Base-by-base conservation (phyloP, 2,329 filamentous ascomycete species). In the Clonostachys byssicola region DNA sequence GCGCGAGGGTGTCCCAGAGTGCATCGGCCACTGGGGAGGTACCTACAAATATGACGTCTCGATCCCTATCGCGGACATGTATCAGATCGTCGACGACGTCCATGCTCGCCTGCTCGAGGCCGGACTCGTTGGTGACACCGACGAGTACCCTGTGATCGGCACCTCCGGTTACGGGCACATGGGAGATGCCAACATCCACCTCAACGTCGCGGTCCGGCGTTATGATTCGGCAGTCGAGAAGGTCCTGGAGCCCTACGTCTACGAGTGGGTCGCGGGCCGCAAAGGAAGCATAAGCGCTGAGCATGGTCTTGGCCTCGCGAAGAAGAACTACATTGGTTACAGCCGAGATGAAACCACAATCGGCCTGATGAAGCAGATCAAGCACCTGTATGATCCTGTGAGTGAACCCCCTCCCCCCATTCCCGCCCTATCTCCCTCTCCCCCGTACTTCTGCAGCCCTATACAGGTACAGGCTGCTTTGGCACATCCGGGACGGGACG, bases 21-120 rank as follows among this genome's bases (percentile, higher is more conserved):
- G 86, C 42, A 75, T 95, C 23, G 89, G 89, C 52, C 91, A 96
- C 65, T 90, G 88, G 70, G 95, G 94, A 49, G 94, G 92, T 41
- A 92, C 94, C 9, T 99, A 99, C 80, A 99, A 99, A 72, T 99
- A 99, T 66, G 94, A 99, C 62, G 78, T 99, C 34, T 97, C 94
- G 7, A 96, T 99, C 54, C 94, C 94, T 2, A 78, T 99, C 30
- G 70, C 80, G 12, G 86, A 96, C 55, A 82, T 99, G 59, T 99
- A 99, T 71, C 75, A 81, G 56, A 76, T 99, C 33, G 94, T 99
- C 33, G 88, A 94, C 54, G 94, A 97, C 57, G 87, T 85, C 18
- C 80, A 86, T 52, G 82, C 81, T 46, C 83, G 85, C 46, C 78
- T 99, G 54, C 76, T 78, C 2, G 77, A 84, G 46, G 85, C 85